These are phyloP conservation scores for Aspergillus saccharolyticus DNA, from an alignment of 495 filamentous ascomycete genomes.

Conservation along the genomic window DNA sequence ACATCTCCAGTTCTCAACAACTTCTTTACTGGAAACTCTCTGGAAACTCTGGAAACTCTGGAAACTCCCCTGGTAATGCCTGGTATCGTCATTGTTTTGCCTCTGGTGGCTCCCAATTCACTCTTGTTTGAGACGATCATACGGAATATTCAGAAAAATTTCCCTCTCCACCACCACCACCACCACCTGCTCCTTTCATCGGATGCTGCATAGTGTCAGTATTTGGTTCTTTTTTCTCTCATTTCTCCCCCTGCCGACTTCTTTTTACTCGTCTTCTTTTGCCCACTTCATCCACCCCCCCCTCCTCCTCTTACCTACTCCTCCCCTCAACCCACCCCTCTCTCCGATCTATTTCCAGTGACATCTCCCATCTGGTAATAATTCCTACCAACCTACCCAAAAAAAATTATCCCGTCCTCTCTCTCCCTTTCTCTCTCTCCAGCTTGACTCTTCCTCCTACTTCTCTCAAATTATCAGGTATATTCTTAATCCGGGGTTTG, in stretches of 20 bases:
- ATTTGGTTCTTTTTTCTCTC: conserved; percentile 3
- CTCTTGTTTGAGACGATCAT: conserved; percentile 2
- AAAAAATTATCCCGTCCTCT: background rate
- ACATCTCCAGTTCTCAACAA: conserved; percentile 12
- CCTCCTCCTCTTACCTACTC: conserved; percentile 1
- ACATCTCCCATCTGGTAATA: conserved; percentile 2
- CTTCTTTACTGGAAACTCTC: background rate
- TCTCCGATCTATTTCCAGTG: conserved; percentile 1
- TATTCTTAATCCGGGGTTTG: conserved; percentile 32
- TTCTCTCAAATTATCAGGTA: conserved; percentile 19
- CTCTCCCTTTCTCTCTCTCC: conserved; percentile 5
- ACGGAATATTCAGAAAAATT: background rate
- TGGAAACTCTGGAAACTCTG: too few species aligned
- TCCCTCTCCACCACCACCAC: background rate
- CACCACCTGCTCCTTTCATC: background rate
- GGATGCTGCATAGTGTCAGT: background rate
- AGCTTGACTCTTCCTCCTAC: background rate
- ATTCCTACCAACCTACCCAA: conserved; percentile 11
- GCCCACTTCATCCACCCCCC: conserved; percentile 8
- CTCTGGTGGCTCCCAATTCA: too few species aligned
- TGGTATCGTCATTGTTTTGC: too few species aligned
- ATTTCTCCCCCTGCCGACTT: conserved; percentile 3
- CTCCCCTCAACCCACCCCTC: conserved; percentile 9
- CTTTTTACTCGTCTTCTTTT: conserved; percentile 7
- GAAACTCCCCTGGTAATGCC: background rate